Conservation (phyloP, 2,329 filamentous ascomycete genomes). For the Tricladium varicosporioides region DNA sequence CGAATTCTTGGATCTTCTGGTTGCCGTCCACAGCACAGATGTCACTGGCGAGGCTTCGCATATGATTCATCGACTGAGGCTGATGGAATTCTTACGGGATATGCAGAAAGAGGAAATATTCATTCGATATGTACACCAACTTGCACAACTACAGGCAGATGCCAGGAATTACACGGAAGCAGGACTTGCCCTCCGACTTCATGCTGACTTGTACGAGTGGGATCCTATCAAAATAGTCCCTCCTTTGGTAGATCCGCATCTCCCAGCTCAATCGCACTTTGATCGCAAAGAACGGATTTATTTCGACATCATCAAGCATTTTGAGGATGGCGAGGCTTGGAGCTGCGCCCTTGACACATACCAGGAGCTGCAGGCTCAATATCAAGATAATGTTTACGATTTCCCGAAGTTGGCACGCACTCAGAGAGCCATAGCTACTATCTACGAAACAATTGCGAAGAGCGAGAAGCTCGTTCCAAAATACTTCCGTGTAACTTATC, state of each 20-base stretch:
- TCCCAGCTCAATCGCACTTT: slow-evolving; percentile 82
- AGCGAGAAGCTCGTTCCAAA: slow-evolving; percentile 75
- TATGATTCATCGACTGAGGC: slow-evolving; percentile 81
- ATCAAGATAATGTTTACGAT: slow-evolving; percentile 86
- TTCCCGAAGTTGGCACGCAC: slow-evolving; percentile 88
- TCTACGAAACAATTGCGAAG: slow-evolving; percentile 85
- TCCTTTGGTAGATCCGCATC: slow-evolving; percentile 69
- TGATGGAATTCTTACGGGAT: slow-evolving; percentile 96
- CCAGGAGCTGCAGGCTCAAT: slow-evolving; percentile 86
- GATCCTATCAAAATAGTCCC: slow-evolving; percentile 67
- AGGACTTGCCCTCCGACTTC: slow-evolving; percentile 81
- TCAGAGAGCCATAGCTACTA: slow-evolving; percentile 85
- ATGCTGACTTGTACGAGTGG: slow-evolving; percentile 93
- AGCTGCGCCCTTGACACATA: slow-evolving; percentile 84
- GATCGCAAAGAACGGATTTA: slow-evolving; percentile 91
- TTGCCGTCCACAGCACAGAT: slow-evolving; percentile 81
- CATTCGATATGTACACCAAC: slow-evolving; percentile 90
- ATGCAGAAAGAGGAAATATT: slow-evolving; percentile 98
- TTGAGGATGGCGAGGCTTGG: slow-evolving; percentile 94
- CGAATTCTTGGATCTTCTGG: slow-evolving; percentile 85
- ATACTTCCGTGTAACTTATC: slow-evolving; percentile 90
- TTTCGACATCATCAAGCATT: slow-evolving; percentile 92
- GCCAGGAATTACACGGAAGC: slow-evolving; percentile 82
- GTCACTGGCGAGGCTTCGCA: slow-evolving; percentile 71
- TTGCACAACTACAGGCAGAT: slow-evolving; percentile 73